Evolutionary conservation across 2,329 filamentous ascomycete genomes (phyloP).

Genomic region (Cryphonectria japonica): DNA sequence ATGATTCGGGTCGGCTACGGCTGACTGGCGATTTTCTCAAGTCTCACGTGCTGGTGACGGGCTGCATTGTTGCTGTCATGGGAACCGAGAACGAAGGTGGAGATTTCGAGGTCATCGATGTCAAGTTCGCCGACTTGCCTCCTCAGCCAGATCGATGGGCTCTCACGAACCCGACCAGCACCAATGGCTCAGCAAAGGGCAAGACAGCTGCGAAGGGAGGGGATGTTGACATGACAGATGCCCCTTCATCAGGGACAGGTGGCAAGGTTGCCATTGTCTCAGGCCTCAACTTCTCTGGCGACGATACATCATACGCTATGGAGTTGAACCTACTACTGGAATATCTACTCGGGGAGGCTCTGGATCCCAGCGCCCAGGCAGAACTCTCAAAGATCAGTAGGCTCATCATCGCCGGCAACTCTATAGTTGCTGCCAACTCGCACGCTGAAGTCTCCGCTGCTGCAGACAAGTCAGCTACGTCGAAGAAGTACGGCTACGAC

Average conservation of each 20-base stretch:
- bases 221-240: constrained; percentile 63
- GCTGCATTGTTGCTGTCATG: constrained; percentile 91
- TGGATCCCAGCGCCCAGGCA: constrained; percentile 62
- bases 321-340: constrained; percentile 80
- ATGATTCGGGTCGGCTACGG: constrained; percentile 87
- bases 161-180: constrained; percentile 54
- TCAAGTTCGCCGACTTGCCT: constrained; percentile 85
- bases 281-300: constrained; percentile 81
- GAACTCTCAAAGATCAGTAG: constrained; percentile 73
- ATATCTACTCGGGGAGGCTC: constrained; percentile 82
- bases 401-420: constrained; percentile 91
- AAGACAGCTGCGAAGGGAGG: constrained; percentile 48
- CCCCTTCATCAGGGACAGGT: constrained; percentile 39
- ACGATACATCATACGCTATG: constrained; percentile 71
- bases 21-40: constrained; percentile 73
- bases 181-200: constrained; percentile 38
- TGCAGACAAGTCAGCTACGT: constrained; percentile 46
- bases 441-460: constrained; percentile 16
- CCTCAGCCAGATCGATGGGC: constrained; percentile 83
- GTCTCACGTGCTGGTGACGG: constrained; percentile 79
- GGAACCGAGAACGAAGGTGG: constrained; percentile 92
- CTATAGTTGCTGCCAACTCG: constrained; percentile 56
- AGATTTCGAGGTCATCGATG: constrained; percentile 88
- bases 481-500: constrained; percentile 95
- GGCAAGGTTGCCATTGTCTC: constrained; percentile 82